phyloP scores from a whole-genome alignment of 2,329 filamentous ascomycete species.

The Fusarium sp. region DNA sequence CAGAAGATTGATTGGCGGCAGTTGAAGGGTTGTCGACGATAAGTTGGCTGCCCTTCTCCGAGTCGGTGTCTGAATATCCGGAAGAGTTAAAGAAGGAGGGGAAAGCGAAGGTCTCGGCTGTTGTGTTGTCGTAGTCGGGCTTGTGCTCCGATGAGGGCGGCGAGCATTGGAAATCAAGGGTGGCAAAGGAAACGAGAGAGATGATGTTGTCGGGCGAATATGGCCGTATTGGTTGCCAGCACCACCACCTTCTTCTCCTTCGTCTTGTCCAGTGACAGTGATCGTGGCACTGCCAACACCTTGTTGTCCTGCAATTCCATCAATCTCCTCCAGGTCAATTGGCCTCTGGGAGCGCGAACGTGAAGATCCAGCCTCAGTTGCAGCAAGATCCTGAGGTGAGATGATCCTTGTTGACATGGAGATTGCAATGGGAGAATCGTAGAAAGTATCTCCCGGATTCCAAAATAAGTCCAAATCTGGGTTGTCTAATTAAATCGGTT shows the following conservation, averaged over 20 bases:
- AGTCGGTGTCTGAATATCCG: constrained; percentile 10
- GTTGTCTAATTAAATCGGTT: constrained; percentile 39
- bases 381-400: constrained; percentile 30
- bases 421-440: constrained; percentile 38
- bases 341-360: constrained; percentile 29
- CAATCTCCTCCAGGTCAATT: constrained; percentile 26
- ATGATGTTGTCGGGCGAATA: constrained; percentile 31
- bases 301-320: constrained; percentile 1
- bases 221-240: constrained; percentile 19
- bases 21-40: constrained; percentile 9
- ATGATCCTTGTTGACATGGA: constrained; percentile 43
- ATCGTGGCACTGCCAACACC: constrained; percentile 2
- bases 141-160: constrained; percentile 13
- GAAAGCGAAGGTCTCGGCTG: constrained; percentile 13
- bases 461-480: constrained; percentile 38
- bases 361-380: constrained; percentile 19
- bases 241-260: constrained; percentile 22
- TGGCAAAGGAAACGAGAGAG: constrained; percentile 29
- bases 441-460: constrained; percentile 27
- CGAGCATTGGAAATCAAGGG: constrained; percentile 26
- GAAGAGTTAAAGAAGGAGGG: constrained; percentile 2
- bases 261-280: not conserved
- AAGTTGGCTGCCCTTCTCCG: constrained; percentile 8
- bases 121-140: constrained; percentile 36
- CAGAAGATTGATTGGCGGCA: constrained; percentile 9